phyloP scores from a whole-genome alignment of 2,329 filamentous ascomycete species.

The Epichloe amarillans region DNA sequence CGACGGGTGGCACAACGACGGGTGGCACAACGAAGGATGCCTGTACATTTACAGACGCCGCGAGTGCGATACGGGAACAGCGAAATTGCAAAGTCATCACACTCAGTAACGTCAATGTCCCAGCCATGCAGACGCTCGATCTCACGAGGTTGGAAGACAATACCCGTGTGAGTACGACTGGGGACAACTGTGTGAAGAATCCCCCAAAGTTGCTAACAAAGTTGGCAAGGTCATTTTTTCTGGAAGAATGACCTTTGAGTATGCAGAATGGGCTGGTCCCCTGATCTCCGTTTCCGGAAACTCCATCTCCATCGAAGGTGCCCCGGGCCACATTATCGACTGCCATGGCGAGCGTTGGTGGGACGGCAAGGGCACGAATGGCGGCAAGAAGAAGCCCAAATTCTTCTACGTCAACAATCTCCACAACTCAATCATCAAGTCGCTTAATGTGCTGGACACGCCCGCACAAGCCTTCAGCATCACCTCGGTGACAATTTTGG shows the following conservation, averaged over 20 bases:
- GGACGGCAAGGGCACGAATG: slow-evolving; percentile 45
- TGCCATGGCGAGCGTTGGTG: slow-evolving; percentile 45
- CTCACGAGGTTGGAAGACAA: neutral
- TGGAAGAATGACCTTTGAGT: neutral
- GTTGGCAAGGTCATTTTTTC: neutral
- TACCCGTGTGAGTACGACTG: neutral
- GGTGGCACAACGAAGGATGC: no score
- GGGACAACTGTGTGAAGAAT: neutral
- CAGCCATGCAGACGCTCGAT: neutral
- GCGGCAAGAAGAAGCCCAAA: slow-evolving; percentile 51
- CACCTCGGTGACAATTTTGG: neutral
- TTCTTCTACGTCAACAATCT: slow-evolving; percentile 36
- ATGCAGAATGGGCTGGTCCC: neutral
- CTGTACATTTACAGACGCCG: neutral
- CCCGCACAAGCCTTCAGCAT: neutral
- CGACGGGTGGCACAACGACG: no score
- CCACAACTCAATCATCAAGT: slow-evolving; percentile 4
- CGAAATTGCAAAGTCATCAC: neutral
- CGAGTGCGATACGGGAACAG: neutral
- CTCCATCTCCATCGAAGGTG: neutral
- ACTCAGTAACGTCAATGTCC: neutral
- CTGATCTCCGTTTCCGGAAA: neutral
- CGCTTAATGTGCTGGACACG: neutral
- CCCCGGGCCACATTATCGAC: slow-evolving; percentile 29
- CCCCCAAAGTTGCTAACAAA: neutral